Conservation (phyloP, 2,329 filamentous ascomycete species). For the Rachicladosporium sp. region DNA sequence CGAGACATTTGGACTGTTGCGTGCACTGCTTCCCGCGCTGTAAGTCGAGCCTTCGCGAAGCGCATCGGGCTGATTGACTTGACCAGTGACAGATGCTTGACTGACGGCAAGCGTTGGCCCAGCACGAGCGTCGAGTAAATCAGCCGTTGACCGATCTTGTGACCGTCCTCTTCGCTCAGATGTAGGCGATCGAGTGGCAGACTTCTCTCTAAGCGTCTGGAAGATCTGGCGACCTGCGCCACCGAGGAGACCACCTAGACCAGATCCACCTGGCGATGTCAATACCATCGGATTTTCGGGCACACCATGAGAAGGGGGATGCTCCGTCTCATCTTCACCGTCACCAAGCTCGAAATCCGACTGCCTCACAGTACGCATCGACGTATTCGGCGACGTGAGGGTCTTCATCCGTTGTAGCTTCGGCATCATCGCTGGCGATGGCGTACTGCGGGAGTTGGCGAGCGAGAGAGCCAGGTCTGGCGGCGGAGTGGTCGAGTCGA, state of each 20-base stretch:
- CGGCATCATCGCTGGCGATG: slow-evolving; percentile 12
- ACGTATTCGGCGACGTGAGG: slow-evolving; percentile 28
- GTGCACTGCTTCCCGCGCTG: slow-evolving; percentile 16
- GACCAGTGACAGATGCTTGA: slow-evolving; percentile 48
- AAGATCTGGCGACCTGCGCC: slow-evolving; percentile 35
- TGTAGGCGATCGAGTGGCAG: slow-evolving; percentile 3
- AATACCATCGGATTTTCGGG: slow-evolving; percentile 32
- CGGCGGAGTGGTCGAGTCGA: slow-evolving; percentile 7
- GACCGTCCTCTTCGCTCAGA: slow-evolving; percentile 41
- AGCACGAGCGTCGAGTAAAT: slow-evolving; percentile 50
- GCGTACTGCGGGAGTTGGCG: slow-evolving; percentile 3
- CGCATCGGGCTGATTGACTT: slow-evolving; percentile 40
- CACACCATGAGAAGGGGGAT: slow-evolving; percentile 28
- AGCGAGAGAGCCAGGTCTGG: slow-evolving; percentile 5
- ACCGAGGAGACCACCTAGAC: slow-evolving; percentile 33
- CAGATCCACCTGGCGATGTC: slow-evolving; percentile 30
- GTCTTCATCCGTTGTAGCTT: slow-evolving; percentile 30
- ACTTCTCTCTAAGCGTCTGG: slow-evolving; percentile 31
- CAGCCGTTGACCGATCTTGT: slow-evolving; percentile 50
- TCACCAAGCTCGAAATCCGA: slow-evolving; percentile 22
- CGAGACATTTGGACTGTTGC: slow-evolving; percentile 15
- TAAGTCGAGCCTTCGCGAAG: slow-evolving; percentile 26
- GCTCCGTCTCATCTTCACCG: slow-evolving; percentile 20
- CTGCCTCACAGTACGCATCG: slow-evolving; percentile 34
- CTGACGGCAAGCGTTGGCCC: slow-evolving; percentile 53